Evolutionary conservation across 345 rosid species (phyloP).

Genomic region (Pugionium dolabratum): DNA sequence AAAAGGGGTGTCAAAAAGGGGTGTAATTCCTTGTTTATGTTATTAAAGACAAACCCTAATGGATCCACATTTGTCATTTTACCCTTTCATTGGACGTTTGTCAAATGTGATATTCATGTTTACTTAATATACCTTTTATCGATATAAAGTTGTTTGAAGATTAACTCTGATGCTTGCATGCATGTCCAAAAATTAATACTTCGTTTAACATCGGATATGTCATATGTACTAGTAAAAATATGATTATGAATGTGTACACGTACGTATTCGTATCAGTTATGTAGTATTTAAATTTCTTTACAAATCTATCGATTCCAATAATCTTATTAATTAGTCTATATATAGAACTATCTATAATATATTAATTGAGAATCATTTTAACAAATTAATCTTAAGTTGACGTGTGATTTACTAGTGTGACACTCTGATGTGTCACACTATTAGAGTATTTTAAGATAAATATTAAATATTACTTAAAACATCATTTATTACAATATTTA

Average conservation of each 20-base stretch:
- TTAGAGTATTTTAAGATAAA: too few relatives aligned
- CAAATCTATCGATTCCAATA: background rate
- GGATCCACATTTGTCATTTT: slow-evolving; percentile 17
- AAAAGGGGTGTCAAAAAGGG: background rate
- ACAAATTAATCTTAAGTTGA: too few relatives aligned
- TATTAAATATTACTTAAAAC: too few relatives aligned
- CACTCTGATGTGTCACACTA: too few relatives aligned
- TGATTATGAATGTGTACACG: slow-evolving; percentile 11
- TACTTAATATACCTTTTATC: background rate
- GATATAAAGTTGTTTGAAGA: slow-evolving; percentile 17
- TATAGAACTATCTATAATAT: background rate
- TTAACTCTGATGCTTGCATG: background rate
- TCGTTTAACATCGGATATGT: slow-evolving; percentile 13
- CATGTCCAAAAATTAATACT: background rate
- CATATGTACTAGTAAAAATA: background rate
- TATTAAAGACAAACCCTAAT: slow-evolving; percentile 18
- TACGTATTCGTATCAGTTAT: background rate
- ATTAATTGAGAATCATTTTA: too few relatives aligned
- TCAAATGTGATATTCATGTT: slow-evolving; percentile 29
- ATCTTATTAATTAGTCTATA: too few relatives aligned
- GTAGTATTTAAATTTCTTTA: background rate
- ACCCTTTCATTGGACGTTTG: slow-evolving; percentile 15
- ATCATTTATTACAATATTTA: too few relatives aligned
- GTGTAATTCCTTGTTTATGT: background rate
- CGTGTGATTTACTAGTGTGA: too few relatives aligned